These are phyloP conservation scores for Plectosphaerella cucumerina DNA, from an alignment of 2,329 filamentous ascomycete genomes.

Conservation along the genomic window DNA sequence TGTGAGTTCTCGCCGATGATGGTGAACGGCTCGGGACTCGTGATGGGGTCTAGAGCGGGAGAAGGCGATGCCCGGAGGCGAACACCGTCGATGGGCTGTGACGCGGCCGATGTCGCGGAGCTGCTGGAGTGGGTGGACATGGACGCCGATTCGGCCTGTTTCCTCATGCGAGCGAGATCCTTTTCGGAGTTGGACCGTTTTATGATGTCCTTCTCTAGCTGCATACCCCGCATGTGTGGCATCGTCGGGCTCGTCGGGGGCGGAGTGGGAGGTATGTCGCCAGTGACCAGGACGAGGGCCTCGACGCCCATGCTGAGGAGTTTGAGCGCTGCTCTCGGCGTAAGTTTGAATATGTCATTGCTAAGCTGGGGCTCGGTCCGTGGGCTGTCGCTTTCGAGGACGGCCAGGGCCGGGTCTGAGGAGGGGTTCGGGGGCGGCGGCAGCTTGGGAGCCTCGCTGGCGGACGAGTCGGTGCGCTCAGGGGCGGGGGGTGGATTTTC, in stretches of 20 bases:
- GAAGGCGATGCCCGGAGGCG: conserved; percentile 35
- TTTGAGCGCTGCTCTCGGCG: conserved; percentile 71
- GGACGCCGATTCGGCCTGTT: conserved; percentile 31
- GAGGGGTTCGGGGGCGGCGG: conserved; percentile 40
- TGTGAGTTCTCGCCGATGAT: conserved; percentile 67
- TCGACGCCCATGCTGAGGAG: conserved; percentile 72
- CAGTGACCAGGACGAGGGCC: conserved; percentile 65
- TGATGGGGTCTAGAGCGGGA: conserved; percentile 15
- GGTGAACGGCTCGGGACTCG: conserved; percentile 46
- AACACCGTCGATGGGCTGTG: conserved; percentile 50
- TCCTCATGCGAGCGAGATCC: conserved; percentile 41
- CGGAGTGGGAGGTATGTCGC: conserved; percentile 78
- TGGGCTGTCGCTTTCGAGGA: conserved; percentile 16
- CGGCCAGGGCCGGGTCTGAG: conserved; percentile 28
- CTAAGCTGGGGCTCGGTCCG: conserved; percentile 24
- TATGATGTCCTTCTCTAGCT: conserved; percentile 58
- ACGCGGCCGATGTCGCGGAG: conserved; percentile 9
- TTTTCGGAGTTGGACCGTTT: conserved; percentile 54
- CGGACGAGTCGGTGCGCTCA: conserved; percentile 3
- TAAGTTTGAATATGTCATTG: conserved; percentile 69
- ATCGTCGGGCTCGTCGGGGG: conserved; percentile 59
- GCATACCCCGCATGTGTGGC: conserved; percentile 62
- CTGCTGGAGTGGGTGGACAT: not conserved
- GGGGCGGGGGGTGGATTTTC: conserved; percentile 14
- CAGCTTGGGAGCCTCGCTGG: conserved; percentile 23